Conservation (phyloP, 2,329 filamentous ascomycete species). For the Ceratocystis lukuohia region DNA sequence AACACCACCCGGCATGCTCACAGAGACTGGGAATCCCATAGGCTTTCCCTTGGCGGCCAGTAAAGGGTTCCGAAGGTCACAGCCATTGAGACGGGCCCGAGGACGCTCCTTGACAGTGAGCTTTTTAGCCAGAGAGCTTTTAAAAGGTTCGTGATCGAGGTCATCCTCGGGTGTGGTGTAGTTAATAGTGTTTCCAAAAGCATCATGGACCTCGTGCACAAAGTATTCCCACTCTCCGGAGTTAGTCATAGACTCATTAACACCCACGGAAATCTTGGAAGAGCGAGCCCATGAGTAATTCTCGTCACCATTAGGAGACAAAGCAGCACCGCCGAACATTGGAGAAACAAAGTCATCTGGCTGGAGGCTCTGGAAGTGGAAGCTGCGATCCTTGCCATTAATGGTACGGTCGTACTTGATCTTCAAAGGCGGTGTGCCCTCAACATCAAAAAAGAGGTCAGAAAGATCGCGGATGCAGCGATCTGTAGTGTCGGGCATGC, state of each 20-base stretch:
- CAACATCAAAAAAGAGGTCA: slow-evolving; percentile 66
- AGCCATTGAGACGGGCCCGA: slow-evolving; percentile 54
- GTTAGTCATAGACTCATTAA: slow-evolving; percentile 77
- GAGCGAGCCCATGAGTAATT: slow-evolving; percentile 65
- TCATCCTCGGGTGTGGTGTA: slow-evolving; percentile 58
- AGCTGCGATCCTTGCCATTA: slow-evolving; percentile 69
- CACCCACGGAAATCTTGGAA: slow-evolving; percentile 60
- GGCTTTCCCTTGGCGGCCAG: slow-evolving; percentile 66
- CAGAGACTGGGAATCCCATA: slow-evolving; percentile 50
- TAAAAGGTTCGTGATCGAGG: slow-evolving; percentile 46
- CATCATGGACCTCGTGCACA: slow-evolving; percentile 85
- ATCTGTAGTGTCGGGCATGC: slow-evolving; percentile 45
- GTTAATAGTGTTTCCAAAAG: slow-evolving; percentile 70
- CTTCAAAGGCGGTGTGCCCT: slow-evolving; percentile 80
- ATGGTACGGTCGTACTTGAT: slow-evolving; percentile 84
- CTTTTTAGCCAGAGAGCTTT: slow-evolving; percentile 54
- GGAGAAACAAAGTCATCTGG: slow-evolving; percentile 76
- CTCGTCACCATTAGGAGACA: slow-evolving; percentile 45
- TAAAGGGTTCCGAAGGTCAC: slow-evolving; percentile 66
- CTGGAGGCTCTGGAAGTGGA: slow-evolving; percentile 86
- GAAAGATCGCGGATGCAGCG: slow-evolving; percentile 83
- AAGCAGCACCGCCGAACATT: slow-evolving; percentile 48
- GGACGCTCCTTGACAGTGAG: slow-evolving; percentile 84
- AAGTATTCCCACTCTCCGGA: slow-evolving; percentile 79
- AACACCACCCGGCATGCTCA: slow-evolving; percentile 41